phyloP scores from a whole-genome alignment of 2,329 filamentous ascomycete species.

The Cladophialophora chaetospira region DNA sequence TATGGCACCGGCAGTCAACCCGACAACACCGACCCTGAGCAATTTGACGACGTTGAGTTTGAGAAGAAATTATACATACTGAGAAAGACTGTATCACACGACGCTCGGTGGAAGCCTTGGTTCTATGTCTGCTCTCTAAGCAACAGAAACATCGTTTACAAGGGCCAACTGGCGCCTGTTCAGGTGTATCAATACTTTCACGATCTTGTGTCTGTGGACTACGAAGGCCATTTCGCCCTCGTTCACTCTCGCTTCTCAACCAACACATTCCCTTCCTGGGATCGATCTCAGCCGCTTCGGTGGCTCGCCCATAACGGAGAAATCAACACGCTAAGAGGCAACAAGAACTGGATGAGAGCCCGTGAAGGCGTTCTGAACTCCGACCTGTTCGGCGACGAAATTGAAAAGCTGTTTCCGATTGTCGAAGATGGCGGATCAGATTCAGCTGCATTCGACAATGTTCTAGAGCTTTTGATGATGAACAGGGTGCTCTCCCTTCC shows the following conservation, averaged over 20 bases:
- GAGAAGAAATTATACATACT: constrained; percentile 93
- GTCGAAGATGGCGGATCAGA: constrained; percentile 96
- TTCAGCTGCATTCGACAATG: constrained; percentile 96
- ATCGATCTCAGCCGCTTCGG: constrained; percentile 90
- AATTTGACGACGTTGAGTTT: constrained; percentile 82
- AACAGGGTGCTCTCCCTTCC: constrained; percentile 94
- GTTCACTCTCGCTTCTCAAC: constrained; percentile 98
- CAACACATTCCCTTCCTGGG: constrained; percentile 98
- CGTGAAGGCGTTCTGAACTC: constrained; percentile 94
- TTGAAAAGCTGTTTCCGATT: constrained; percentile 88
- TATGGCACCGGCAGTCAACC: constrained; percentile 82
- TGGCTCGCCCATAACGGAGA: constrained; percentile 99
- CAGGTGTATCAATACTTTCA: constrained; percentile 99
- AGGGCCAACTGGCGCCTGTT: constrained; percentile 89
- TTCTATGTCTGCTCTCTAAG: constrained; percentile 96
- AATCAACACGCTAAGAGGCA: constrained; percentile 94
- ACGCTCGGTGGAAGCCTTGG: constrained; percentile 95
- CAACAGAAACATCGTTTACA: constrained; percentile 99
- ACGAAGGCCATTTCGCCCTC: constrained; percentile 93
- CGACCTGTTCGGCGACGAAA: constrained; percentile 85
- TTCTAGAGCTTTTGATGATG: constrained; percentile 88
- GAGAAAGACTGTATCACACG: constrained; percentile 91
- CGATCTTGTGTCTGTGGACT: constrained; percentile 94
- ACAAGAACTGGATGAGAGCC: constrained; percentile 99
- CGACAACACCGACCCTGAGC: constrained; percentile 72